Base-by-base conservation (phyloP, 257 asterid genomes). In the Nicotiana paniculata region DNA sequence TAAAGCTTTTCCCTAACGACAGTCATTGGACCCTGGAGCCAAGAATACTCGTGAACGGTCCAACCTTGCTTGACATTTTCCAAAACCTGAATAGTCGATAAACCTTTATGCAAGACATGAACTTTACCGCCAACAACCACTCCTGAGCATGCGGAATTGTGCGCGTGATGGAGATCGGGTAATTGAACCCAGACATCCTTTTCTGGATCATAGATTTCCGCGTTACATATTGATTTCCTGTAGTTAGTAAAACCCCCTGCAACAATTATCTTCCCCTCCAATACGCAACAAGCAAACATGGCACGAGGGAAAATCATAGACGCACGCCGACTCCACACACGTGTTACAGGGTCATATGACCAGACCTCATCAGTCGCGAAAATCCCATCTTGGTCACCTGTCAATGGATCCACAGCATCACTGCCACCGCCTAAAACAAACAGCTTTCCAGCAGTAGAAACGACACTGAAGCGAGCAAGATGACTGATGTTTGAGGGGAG, bases 1-100 rank as follows among this genome's bases (percentile, higher is more conserved):
- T 95, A 95, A 9, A 95, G 93, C 90, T 89, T 86, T 79, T 95
- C 99, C 79, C 87, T 94, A 24, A 95, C 93, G 43, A 93, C 97
- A 5, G 99, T 90, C 97, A 91, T 90, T 2, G 99, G 98, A 4
- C 99, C 97, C 88, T 93, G 98, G 26, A 92, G 92, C 99, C 99
- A 95, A 10, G 93, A 86, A 77, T 85, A 91, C 82, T 93, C 97
- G 54, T 88, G 91, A 30, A 92, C 99, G 0, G 86, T 91, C 98
- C 97, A 94, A 30, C 97, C 97, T 70, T 83, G 91, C 84, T 89
- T 90, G 57, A 86, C 63, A 57, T 85, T 88, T 54, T 91, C 96
- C 87, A 95, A 66, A 39, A 93, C 91, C 83, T 93, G 99, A 84
- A 95, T 93, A 0, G 92, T 89, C 1, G 99, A 90, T 83, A 91